A percentile compares a stretch with the other conserved stretches of the same genome.
phyloP scores from a whole-genome alignment of 1,284 basidiomycete genomes.

The Phenoliferia sp. region DNA sequence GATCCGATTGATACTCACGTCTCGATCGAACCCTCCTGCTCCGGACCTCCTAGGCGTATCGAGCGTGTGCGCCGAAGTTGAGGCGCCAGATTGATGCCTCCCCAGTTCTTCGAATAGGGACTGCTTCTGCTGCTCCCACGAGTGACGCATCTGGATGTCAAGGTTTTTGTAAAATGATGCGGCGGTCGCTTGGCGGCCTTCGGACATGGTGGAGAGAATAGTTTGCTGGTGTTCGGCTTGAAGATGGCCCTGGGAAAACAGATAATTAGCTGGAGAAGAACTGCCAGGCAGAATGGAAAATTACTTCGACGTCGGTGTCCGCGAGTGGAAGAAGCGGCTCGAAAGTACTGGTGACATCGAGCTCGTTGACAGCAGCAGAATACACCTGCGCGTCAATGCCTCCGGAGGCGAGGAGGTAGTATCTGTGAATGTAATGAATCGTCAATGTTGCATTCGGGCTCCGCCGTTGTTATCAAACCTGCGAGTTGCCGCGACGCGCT shows the following conservation, averaged over 20 bases:
- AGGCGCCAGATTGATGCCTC: conserved; percentile 45
- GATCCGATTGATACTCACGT: conserved; percentile 11
- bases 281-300: neutral
- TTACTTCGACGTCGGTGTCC: conserved; percentile 73
- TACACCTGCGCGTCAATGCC: conserved; percentile 75
- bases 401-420: conserved; percentile 70
- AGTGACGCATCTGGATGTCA: conserved; percentile 66
- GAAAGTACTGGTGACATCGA: conserved; percentile 79
- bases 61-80: conserved; percentile 36
- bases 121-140: conserved; percentile 87
- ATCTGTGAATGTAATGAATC: conserved; percentile 4
- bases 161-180: conserved; percentile 76
- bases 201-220: conserved; percentile 87
- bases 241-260: conserved; percentile 57
- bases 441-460: neutral
- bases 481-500: neutral
- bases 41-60: conserved; percentile 24
- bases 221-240: conserved; percentile 90
- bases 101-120: conserved; percentile 86
- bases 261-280: neutral
- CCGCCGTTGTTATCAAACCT: neutral
- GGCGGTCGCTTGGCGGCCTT: conserved; percentile 70
- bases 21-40: conserved; percentile 24
- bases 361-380: conserved; percentile 69
- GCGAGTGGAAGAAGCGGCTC: conserved; percentile 80